These are phyloP conservation scores for Oryza punctata DNA, from an alignment of 176 grass and related monocot species.

Conservation along the genomic window DNA sequence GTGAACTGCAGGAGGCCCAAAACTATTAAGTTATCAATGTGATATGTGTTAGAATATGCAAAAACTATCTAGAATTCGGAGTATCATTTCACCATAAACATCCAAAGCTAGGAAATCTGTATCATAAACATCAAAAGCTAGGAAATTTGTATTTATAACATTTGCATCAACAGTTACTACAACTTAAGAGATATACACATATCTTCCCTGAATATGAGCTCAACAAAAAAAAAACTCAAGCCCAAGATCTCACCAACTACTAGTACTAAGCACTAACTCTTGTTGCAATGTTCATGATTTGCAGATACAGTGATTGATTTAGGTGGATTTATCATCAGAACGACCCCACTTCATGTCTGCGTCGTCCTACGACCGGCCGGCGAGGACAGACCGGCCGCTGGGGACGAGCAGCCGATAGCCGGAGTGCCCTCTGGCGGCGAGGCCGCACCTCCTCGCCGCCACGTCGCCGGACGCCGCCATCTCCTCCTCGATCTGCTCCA, in stretches of 20 bases:
- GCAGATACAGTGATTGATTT: background rate
- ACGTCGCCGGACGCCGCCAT: background rate
- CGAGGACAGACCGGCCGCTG: background rate
- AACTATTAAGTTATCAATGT: background rate
- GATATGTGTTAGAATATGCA: background rate
- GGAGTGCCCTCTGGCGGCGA: slow-evolving; percentile 15
- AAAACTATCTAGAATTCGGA: background rate
- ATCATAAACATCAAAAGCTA: too few species aligned
- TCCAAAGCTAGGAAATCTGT: background rate
- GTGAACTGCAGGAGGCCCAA: background rate
- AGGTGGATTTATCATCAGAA: background rate
- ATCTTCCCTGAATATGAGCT: slow-evolving; percentile 15
- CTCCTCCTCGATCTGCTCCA: slow-evolving; percentile 60
- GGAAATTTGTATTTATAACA: background rate
- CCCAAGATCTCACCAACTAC: background rate
- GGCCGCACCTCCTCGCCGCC: slow-evolving; percentile 21
- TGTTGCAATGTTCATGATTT: background rate
- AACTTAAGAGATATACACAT: background rate
- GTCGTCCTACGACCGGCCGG: slow-evolving; percentile 1
- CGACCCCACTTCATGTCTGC: background rate
- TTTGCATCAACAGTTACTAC: background rate
- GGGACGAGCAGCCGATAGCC: slow-evolving; percentile 39
- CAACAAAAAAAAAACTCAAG: slow-evolving; percentile 19
- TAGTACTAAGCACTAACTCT: background rate
- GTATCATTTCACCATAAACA: background rate